Conservation (phyloP, 2,329 filamentous ascomycete genomes). For the Ophiostoma pallidulum region DNA sequence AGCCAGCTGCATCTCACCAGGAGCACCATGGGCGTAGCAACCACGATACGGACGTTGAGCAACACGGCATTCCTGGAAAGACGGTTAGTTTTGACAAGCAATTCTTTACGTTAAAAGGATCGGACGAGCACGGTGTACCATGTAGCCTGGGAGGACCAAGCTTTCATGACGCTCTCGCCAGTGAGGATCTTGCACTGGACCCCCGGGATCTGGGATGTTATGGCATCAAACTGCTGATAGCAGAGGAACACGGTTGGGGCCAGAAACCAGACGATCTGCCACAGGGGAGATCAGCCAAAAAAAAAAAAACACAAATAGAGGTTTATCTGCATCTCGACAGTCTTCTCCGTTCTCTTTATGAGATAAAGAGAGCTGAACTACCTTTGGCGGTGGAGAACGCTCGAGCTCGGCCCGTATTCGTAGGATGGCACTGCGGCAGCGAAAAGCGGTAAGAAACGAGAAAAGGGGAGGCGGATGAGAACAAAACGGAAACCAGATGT, state of each 20-base stretch:
- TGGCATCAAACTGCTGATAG: slow-evolving; percentile 53
- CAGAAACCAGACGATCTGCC: slow-evolving; percentile 61
- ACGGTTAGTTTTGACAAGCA: background rate
- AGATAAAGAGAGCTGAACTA: too few relatives aligned
- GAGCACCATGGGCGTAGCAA: slow-evolving; percentile 69
- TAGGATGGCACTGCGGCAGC: slow-evolving; percentile 47
- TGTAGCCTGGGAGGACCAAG: slow-evolving; percentile 53
- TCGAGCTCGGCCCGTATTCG: slow-evolving; percentile 59
- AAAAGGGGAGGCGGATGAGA: too few relatives aligned
- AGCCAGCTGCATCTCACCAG: slow-evolving; percentile 21
- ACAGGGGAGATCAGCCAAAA: background rate
- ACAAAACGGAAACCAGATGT: too few relatives aligned
- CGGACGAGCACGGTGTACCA: slow-evolving; percentile 49
- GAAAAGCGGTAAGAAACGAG: background rate
- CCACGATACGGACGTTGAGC: slow-evolving; percentile 55
- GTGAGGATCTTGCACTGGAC: slow-evolving; percentile 54
- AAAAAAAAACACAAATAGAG: too few relatives aligned
- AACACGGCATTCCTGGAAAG: slow-evolving; percentile 51
- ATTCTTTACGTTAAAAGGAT: background rate
- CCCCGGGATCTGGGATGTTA: slow-evolving; percentile 50
- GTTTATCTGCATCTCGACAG: too few relatives aligned
- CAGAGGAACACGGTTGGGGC: slow-evolving; percentile 61
- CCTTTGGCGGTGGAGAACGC: slow-evolving; percentile 42
- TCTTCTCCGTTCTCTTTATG: too few relatives aligned
- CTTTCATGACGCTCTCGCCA: slow-evolving; percentile 59